These are phyloP conservation scores for Mycena latifolia DNA, from an alignment of 768 basidiomycete species.

Conservation along the genomic window DNA sequence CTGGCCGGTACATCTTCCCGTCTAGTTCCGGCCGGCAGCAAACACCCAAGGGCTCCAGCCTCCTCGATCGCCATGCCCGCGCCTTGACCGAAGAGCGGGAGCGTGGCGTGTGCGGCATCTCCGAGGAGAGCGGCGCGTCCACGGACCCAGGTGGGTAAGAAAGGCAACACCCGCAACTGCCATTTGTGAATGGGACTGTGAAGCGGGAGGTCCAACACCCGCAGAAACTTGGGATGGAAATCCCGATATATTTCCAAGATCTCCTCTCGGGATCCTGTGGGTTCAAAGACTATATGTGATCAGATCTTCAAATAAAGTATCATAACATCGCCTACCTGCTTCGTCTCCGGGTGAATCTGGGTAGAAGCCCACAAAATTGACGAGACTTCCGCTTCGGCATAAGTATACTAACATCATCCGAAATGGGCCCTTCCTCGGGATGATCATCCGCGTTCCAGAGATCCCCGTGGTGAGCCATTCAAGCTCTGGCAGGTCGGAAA, in stretches of 20 bases:
- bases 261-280: constrained; percentile 12
- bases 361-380: constrained; percentile 23
- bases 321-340: too few species aligned
- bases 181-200: constrained; percentile 22
- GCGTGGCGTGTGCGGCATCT: constrained; percentile 40
- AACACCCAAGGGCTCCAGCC: constrained; percentile 15
- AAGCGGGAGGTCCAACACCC: constrained; percentile 10
- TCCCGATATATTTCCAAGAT: constrained; percentile 2
- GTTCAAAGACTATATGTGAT: not conserved
- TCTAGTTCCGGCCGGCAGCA: constrained; percentile 24
- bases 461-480: constrained; percentile 19
- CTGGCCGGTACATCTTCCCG: constrained; percentile 17
- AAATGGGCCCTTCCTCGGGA: constrained; percentile 12
- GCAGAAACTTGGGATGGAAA: constrained; percentile 23
- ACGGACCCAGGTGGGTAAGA: constrained; percentile 23
- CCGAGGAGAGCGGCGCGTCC: constrained; percentile 28
- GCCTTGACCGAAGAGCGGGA: constrained; percentile 41
- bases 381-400: constrained; percentile 8
- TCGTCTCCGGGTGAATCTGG: constrained; percentile 1
- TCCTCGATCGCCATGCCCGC: constrained; percentile 44
- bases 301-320: too few species aligned
- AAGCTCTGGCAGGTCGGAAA: constrained; percentile 13
- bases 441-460: constrained; percentile 8
- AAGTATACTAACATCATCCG: constrained; percentile 17
- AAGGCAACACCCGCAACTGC: constrained; percentile 22